Conservation (phyloP, 805 yeast species). For the Sugiyamaella floridensis region DNA sequence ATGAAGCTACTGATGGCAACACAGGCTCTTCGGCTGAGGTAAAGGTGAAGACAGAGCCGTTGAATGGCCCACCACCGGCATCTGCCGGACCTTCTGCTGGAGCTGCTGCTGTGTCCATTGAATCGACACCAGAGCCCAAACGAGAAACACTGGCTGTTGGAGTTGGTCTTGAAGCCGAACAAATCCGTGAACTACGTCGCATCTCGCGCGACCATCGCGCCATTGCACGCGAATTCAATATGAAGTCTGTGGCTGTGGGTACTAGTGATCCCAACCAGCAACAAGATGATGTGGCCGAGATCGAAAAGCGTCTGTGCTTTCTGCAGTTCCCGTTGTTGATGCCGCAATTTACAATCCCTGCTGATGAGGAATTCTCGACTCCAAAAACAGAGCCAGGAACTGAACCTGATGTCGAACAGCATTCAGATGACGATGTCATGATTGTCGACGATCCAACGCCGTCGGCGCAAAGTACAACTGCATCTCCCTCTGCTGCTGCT, state of each 20-base stretch:
- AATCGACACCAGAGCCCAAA: background rate
- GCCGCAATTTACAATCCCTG: constrained; percentile 32
- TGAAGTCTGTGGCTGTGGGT: background rate
- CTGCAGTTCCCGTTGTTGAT: constrained; percentile 46
- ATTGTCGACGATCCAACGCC: constrained; percentile 7
- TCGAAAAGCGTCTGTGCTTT: constrained; percentile 30
- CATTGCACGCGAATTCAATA: constrained; percentile 16
- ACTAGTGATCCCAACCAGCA: background rate
- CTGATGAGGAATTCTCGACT: background rate
- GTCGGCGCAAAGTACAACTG: constrained; percentile 1
- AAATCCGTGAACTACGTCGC: constrained; percentile 10
- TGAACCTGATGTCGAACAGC: constrained; percentile 3
- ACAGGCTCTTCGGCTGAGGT: too few species aligned
- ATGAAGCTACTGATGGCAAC: constrained; percentile 3
- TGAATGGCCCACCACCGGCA: background rate
- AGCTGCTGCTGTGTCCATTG: background rate
- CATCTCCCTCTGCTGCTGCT: background rate
- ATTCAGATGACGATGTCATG: constrained; percentile 14
- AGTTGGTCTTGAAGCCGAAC: constrained; percentile 14
- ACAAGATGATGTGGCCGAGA: constrained; percentile 6
- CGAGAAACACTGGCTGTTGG: background rate
- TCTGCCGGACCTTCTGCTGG: background rate
- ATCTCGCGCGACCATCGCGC: constrained; percentile 14
- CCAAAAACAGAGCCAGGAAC: background rate
- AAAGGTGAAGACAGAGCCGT: constrained; percentile 8